A percentile compares a stretch with the other conserved stretches of the same genome.
These are phyloP conservation scores for Lichtheimia corymbifera DNA, from an alignment of 371 early-diverging fungal genomes.

Conservation along the genomic window DNA sequence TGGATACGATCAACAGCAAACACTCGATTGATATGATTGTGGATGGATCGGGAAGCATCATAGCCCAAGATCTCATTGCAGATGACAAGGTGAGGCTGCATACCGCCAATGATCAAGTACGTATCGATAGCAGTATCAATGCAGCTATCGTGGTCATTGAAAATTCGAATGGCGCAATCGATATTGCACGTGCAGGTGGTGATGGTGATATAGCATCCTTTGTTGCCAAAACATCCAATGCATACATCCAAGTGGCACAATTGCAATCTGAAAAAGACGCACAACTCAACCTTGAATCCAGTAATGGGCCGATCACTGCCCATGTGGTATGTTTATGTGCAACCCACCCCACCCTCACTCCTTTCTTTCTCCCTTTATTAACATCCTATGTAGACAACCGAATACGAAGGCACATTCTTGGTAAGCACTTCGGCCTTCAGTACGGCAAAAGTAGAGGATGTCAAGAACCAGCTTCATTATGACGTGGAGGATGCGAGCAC, in stretches of 20 bases:
- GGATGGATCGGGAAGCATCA: conserved; percentile 6
- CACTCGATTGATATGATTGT: conserved; percentile 9
- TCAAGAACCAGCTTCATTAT: background rate
- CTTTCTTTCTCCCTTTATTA: background rate
- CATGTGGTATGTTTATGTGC: conserved; percentile 15
- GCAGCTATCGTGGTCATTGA: conserved; percentile 6
- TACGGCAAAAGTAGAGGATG: conserved; percentile 9
- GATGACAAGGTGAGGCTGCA: conserved; percentile 11
- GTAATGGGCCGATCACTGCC: conserved; percentile 12
- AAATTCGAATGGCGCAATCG: conserved; percentile 13
- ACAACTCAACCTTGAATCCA: conserved; percentile 9
- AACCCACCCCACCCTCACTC: background rate
- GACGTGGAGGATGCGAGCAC: conserved; percentile 1
- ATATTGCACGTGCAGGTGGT: background rate
- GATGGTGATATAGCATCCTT: conserved; percentile 9
- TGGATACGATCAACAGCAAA: conserved; percentile 2
- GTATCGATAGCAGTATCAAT: background rate
- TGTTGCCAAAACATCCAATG: conserved; percentile 19
- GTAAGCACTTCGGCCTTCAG: conserved; percentile 10
- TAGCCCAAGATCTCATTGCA: conserved; percentile 6
- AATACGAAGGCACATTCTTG: conserved; percentile 17
- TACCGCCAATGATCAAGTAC: conserved; percentile 18
- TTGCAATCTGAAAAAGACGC: conserved; percentile 11
- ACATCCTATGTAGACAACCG: conserved; percentile 1
- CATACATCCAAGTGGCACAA: conserved; percentile 12